Conservation (phyloP, 495 filamentous ascomycete genomes). For the Parachaetomium inaequale region DNA sequence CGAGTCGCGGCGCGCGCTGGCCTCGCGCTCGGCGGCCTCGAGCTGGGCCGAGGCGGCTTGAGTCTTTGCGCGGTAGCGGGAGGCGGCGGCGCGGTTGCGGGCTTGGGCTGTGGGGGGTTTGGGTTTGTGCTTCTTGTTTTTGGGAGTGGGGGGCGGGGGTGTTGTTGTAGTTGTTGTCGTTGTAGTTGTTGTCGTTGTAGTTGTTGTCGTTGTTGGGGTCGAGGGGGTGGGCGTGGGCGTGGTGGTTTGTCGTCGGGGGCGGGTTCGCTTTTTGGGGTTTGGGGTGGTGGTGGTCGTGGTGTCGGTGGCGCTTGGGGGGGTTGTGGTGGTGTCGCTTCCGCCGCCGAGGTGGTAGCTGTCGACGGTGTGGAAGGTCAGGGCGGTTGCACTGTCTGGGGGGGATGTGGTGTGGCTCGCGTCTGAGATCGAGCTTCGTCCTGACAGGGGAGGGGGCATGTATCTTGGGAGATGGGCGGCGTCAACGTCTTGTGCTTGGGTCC, state of each 20-base stretch:
- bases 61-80: conserved; percentile 21
- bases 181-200: not conserved
- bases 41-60: conserved; percentile 28
- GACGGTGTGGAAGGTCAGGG: not conserved
- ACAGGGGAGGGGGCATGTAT: not conserved
- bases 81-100: conserved; percentile 19
- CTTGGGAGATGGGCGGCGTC: not conserved
- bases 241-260: not conserved
- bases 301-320: not conserved
- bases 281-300: not conserved
- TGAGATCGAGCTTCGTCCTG: not conserved
- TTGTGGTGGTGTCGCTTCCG: not conserved
- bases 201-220: not conserved
- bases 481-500: not conserved
- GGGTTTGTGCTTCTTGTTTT: not conserved
- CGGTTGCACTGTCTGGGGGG: not conserved
- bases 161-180: not conserved
- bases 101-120: not conserved
- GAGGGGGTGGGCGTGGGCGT: not conserved
- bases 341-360: not conserved
- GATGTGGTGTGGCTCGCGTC: not conserved
- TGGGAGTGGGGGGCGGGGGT: not conserved
- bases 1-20: conserved; percentile 23
- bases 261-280: not conserved
- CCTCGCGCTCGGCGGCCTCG: conserved; percentile 34